phyloP scores from a whole-genome alignment of 352 stramenopile species.

The Pythium pyrilobum region DNA sequence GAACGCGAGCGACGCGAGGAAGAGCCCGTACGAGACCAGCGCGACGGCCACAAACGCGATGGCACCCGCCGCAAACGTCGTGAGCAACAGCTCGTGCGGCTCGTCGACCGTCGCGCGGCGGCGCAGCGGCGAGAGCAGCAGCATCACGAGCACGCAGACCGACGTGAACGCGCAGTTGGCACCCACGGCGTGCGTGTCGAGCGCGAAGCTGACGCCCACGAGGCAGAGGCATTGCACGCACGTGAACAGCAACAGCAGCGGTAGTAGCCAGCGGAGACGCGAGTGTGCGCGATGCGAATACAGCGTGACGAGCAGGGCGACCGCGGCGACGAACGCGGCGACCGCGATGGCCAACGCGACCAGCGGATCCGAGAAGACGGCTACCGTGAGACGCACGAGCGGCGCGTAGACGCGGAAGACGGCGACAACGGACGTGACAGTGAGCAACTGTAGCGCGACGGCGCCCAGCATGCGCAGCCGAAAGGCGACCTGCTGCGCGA shows the following conservation, averaged over 20 bases:
- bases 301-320: slow-evolving; percentile 13
- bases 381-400: no score
- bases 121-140: background rate
- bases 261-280: slow-evolving; percentile 21
- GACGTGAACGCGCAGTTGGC: slow-evolving; percentile 22
- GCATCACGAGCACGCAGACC: slow-evolving; percentile 15
- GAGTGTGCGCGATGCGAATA: slow-evolving; percentile 9
- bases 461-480: slow-evolving; percentile 19
- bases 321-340: background rate
- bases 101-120: background rate
- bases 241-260: slow-evolving; percentile 18
- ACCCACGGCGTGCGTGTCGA: slow-evolving; percentile 15
- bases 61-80: background rate
- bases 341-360: background rate
- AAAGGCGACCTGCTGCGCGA: slow-evolving; percentile 21
- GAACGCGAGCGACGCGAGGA: background rate
- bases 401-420: no score
- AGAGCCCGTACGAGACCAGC: background rate
- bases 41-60: slow-evolving; percentile 10
- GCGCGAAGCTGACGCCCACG: slow-evolving; percentile 6
- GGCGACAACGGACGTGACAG: background rate
- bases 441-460: slow-evolving; percentile 22
- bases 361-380: no score
- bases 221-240: slow-evolving; percentile 8
- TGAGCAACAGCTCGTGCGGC: background rate